phyloP scores from a whole-genome alignment of 768 basidiomycete genomes.

The Hericium rajendrae region DNA sequence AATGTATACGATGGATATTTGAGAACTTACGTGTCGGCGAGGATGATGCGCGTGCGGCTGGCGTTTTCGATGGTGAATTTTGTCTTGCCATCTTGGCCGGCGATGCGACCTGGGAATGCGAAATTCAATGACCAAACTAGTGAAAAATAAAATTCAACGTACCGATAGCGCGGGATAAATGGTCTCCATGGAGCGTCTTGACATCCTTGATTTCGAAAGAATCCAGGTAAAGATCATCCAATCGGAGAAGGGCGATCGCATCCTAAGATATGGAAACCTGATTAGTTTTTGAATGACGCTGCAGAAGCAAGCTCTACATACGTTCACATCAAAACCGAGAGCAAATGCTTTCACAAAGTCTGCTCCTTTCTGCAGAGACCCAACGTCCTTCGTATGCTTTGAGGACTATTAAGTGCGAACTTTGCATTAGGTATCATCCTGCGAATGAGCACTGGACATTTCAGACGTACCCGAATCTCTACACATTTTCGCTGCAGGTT shows the following conservation, averaged over 20 bases:
- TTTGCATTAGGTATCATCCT: too few relatives aligned
- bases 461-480: slow-evolving; percentile 73
- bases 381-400: slow-evolving; percentile 87
- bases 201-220: slow-evolving; percentile 99
- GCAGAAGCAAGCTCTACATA: slow-evolving; percentile 25
- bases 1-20: background rate
- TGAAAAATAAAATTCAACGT: slow-evolving; percentile 7
- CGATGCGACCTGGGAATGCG: slow-evolving; percentile 69
- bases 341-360: slow-evolving; percentile 96
- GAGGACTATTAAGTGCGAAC: slow-evolving; percentile 54
- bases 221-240: slow-evolving; percentile 97
- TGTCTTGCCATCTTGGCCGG: slow-evolving; percentile 97
- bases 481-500: slow-evolving; percentile 84
- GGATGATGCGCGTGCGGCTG: slow-evolving; percentile 92
- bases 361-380: slow-evolving; percentile 91
- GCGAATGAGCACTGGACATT: background rate
- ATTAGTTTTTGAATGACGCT: background rate
- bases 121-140: slow-evolving; percentile 2
- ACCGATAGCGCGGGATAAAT: slow-evolving; percentile 97
- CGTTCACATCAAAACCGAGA: slow-evolving; percentile 91
- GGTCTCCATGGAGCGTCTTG: slow-evolving; percentile 95
- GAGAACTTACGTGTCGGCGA: slow-evolving; percentile 77
- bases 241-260: slow-evolving; percentile 84
- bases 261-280: slow-evolving; percentile 42
- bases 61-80: slow-evolving; percentile 99